A percentile compares a stretch with the other conserved stretches of the same genome.
phyloP scores from a whole-genome alignment of 2,329 filamentous ascomycete species.

The Cercospora zeae-maydis region DNA sequence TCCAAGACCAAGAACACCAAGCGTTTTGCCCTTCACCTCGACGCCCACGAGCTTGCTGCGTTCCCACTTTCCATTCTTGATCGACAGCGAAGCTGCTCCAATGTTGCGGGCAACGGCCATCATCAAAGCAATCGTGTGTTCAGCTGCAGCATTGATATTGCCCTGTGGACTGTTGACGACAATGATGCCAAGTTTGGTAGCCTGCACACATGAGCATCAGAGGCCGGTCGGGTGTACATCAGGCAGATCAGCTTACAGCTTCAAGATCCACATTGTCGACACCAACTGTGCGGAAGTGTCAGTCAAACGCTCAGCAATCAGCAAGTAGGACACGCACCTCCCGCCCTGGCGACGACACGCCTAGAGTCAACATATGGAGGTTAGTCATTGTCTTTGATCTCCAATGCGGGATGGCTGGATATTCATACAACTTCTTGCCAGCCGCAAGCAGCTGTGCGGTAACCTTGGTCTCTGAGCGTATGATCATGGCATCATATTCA shows the following conservation, averaged over 20 bases:
- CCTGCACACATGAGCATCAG: slow-evolving; percentile 33
- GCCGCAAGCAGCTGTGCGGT: slow-evolving; percentile 64
- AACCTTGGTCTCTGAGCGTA: slow-evolving; percentile 78
- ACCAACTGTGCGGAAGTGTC: slow-evolving; percentile 51
- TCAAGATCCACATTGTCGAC: slow-evolving; percentile 79
- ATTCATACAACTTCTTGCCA: slow-evolving; percentile 55
- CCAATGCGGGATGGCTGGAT: neutral
- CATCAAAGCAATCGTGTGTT: slow-evolving; percentile 53
- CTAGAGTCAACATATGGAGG: neutral
- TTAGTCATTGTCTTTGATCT: neutral
- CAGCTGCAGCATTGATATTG: slow-evolving; percentile 69
- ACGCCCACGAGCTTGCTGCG: slow-evolving; percentile 69
- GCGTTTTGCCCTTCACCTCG: slow-evolving; percentile 71
- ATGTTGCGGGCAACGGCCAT: slow-evolving; percentile 72
- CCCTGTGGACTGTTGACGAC: slow-evolving; percentile 77
- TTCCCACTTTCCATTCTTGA: slow-evolving; percentile 71
- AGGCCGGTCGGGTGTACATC: neutral
- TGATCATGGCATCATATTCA: slow-evolving; percentile 70
- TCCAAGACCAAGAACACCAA: slow-evolving; percentile 9
- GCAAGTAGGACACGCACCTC: slow-evolving; percentile 33
- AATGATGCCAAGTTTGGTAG: slow-evolving; percentile 69
- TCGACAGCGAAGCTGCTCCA: slow-evolving; percentile 63
- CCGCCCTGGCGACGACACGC: slow-evolving; percentile 74
- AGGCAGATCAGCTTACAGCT: slow-evolving; percentile 35
- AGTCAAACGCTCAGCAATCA: neutral